Percentiles rank a stretch among this genome's conserved stretches.
These are phyloP conservation scores for Coemansia sp. DNA, from an alignment of 371 early-diverging fungal species.

Conservation along the genomic window DNA sequence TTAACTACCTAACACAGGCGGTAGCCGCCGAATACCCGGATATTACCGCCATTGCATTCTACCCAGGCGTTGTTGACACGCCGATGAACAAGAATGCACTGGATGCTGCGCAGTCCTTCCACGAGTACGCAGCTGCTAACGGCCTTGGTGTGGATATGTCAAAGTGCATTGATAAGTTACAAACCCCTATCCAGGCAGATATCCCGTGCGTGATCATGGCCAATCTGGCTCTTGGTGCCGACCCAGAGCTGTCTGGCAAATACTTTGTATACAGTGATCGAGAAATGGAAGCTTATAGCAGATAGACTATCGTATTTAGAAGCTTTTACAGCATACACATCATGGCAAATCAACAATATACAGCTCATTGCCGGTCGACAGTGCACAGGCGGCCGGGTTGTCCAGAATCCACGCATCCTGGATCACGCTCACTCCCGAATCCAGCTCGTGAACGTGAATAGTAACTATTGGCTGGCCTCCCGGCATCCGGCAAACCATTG, in stretches of 20 bases:
- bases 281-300: slow-evolving; percentile 20
- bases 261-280: slow-evolving; percentile 18
- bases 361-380: slow-evolving; percentile 10
- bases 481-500: slow-evolving; percentile 32
- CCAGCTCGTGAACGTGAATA: not conserved
- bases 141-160: slow-evolving; percentile 4
- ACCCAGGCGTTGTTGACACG: slow-evolving; percentile 38
- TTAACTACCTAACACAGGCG: slow-evolving; percentile 29
- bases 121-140: not conserved
- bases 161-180: slow-evolving; percentile 10
- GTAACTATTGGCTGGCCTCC: slow-evolving; percentile 19
- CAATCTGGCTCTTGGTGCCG: slow-evolving; percentile 30
- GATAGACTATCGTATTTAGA: not conserved
- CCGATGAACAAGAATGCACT: slow-evolving; percentile 22
- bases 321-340: not conserved
- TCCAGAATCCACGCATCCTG: slow-evolving; percentile 34
- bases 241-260: slow-evolving; percentile 23
- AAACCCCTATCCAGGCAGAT: slow-evolving; percentile 12
- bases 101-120: slow-evolving; percentile 5
- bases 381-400: slow-evolving; percentile 3
- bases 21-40: slow-evolving; percentile 30
- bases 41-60: slow-evolving; percentile 32
- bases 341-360: no score
- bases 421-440: not conserved
- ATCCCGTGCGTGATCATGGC: slow-evolving; percentile 31